Evolutionary conservation across 345 rosid species (phyloP).

Genomic region (Gossypium arboreum): DNA sequence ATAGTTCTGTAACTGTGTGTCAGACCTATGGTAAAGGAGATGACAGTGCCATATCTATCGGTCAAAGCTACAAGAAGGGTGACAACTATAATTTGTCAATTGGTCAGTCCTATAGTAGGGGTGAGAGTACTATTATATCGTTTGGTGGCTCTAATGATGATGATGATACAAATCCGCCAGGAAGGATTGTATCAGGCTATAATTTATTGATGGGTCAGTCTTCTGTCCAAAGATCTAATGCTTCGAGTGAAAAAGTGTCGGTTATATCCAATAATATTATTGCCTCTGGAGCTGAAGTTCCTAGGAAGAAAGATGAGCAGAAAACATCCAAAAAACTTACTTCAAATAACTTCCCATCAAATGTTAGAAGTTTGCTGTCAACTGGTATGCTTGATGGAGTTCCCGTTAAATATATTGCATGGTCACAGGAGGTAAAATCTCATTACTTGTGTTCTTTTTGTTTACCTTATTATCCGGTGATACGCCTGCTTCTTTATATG

Average conservation of each 20-base stretch:
- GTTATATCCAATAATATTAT: conserved; percentile 26
- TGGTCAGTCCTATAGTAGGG: conserved; percentile 39
- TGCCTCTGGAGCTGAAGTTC: conserved; percentile 19
- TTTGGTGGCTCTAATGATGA: conserved; percentile 55
- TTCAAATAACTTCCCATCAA: conserved; percentile 48
- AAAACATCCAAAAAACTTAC: conserved; percentile 33
- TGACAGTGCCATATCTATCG: conserved; percentile 24
- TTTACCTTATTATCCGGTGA: conserved; percentile 17
- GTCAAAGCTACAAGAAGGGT: conserved; percentile 29
- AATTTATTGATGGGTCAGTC: conserved; percentile 45
- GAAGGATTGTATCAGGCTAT: conserved; percentile 37
- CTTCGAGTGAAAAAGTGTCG: conserved; percentile 25
- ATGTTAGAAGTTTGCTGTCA: conserved; percentile 55
- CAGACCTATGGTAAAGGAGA: conserved; percentile 38
- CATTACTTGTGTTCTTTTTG: neutral
- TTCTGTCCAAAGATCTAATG: conserved; percentile 27
- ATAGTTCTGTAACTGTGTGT: conserved; percentile 39
- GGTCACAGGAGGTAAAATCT: conserved; percentile 51
- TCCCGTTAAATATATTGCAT: conserved; percentile 47
- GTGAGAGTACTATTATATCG: conserved; percentile 62
- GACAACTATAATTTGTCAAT: conserved; percentile 28
- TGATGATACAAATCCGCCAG: conserved; percentile 39
- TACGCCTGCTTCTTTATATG: conserved; percentile 18
- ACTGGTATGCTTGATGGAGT: conserved; percentile 65
- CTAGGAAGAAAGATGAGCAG: conserved; percentile 35